Base-by-base conservation (phyloP, 805 yeast genomes). In the Starmerella scarabaei region DNA sequence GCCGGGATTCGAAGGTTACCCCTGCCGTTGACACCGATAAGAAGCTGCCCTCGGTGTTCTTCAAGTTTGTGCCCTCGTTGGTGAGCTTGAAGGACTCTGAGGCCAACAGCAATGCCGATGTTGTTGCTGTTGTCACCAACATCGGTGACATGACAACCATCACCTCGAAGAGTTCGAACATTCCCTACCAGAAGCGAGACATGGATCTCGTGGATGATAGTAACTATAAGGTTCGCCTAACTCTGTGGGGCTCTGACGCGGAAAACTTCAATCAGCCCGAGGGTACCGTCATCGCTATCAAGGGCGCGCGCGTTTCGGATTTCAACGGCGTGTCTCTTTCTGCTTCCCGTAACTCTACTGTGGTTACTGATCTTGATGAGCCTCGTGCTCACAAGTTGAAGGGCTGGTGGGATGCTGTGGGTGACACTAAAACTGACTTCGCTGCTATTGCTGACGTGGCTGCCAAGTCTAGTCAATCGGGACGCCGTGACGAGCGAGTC, bases 401-500 rank as follows among this genome's bases (percentile, higher is more conserved):
- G 60, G 97, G 97, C 5, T 91, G 99, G 99, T 91, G 75, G 55
- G 94, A 84, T 54, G 71, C 79, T 30, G 75, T 72, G 50, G 96
- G 95, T 30, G 68, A 69, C 18, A 61, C 24, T 14, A 36, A 21
- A 17, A 30, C 24, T 12, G 9, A 35, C 9, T 37, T 38, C 43
- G 63, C 56, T 31, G 56, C 67, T 15, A 67, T 75, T 30, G 60
- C 64, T 37, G 72, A 72, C 32, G 46, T 62, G 3, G 44, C 64
- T 2, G 53, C 57, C 17, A 44, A 60, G 17, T 50, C 62, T n/a
- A 58, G 58, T 9, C 54, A 57, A 12, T 63, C 56, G 30, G 56
- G 67, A n/a, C 67, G 75, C 32, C 60, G 64, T 37, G 72, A 72
- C 33, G 77, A 77, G 53, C 36, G 30, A 14, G 11, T 33, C n/a